Evolutionary conservation across 1,284 basidiomycete genomes (phyloP), one percentile per base, ranked within the genome.

Genomic region (Cerioporus squamosus): DNA sequence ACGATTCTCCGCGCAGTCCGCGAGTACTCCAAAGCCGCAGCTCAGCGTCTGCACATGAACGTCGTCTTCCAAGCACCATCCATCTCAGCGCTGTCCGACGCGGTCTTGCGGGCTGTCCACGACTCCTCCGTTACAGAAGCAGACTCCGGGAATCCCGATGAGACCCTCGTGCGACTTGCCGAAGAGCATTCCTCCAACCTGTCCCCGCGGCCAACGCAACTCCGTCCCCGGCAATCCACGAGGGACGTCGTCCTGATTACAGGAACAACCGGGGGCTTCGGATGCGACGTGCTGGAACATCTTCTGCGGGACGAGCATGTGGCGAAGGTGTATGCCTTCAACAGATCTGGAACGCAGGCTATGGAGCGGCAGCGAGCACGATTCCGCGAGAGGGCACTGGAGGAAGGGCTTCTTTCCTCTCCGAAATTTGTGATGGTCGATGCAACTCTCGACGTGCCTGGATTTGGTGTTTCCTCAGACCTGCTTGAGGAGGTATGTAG

Each of bases 41-140:
- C 58, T 2, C 47, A 60, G 47, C 59, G 57, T 2, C 49, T 75
- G 1, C 63, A 71, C 3, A 54, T 67, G 9, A 72, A 70, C 59
- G 67, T 78, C 59, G 73, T 79, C 29, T 79, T 77, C 60, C 63
- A 72, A 39, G 42, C 74, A 42, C 76, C 77, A 0, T 70, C 72
- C 9, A 72, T 78, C 49, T 48, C 55, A 17, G 33, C 58, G 5
- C 69, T 79, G 15, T 64, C 73, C 1, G 44, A 46, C 4, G 71
- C 66, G 43, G 51, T 76, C 24, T 9, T 47, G 60, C 12, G 50
- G 48, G 15, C 51, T 2, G 23, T 57, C 14, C 47, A 53, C 40
- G 49, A 59, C 48, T 59, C 71, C 45, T 63, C 71, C 6, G 70
- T 70, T 4, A 69, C 24, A 10, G 29, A 67, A n/a, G 36, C 55